Base-by-base conservation (phyloP, 1,284 basidiomycete species). In the Volvariella surrecta region DNA sequence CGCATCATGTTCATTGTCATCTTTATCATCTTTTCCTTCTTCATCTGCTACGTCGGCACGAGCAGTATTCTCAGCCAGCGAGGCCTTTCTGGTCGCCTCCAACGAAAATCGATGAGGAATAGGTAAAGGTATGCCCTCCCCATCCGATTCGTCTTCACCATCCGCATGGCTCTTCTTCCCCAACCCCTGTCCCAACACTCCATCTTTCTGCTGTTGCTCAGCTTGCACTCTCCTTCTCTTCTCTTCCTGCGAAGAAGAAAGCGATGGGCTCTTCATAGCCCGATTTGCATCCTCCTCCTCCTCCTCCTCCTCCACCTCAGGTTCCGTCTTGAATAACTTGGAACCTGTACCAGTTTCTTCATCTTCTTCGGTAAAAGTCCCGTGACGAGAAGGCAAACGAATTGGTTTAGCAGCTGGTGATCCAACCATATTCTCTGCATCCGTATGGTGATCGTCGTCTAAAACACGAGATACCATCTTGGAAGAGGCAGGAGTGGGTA, bases 11-110 rank as follows among this genome's bases (percentile, higher is more conserved):
- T 40, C 48, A 13, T 52, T 47, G 17, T 53, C 46, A 24, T 47
- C 41, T 18, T 51, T 41, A 31, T 43, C 10, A 22, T 51, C 50
- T 3, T 52, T 47, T 37, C 48, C 45, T 16, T 54, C 49, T 21
- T 55, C 47, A 32, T 46, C 46, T 28, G 6, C 6, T 28, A 28
- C 6, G n/a, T n/a, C n/a, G n/a, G n/a, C n/a, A 28, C 24, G 6
- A 28, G 6, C 40, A 31, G 21, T 6, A 7, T 22, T 6, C 30
- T 45, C 31, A 11, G 31, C 39, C 22, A 24, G 3, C 10, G 24
- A 10, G 31, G 38, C 16, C 39, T 40, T 41, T 10, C 18, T 22
- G 3, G 38, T 17, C 4, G 20, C 10, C 30, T 32, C 19, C 13
- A 39, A 28, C 17, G 46, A 47, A 34, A 35, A 18, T 17, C 42